Evolutionary conservation across 1,284 basidiomycete species (phyloP), one percentile per base, ranked within the genome.

Genomic region (Cryptococcus amylolentus): DNA sequence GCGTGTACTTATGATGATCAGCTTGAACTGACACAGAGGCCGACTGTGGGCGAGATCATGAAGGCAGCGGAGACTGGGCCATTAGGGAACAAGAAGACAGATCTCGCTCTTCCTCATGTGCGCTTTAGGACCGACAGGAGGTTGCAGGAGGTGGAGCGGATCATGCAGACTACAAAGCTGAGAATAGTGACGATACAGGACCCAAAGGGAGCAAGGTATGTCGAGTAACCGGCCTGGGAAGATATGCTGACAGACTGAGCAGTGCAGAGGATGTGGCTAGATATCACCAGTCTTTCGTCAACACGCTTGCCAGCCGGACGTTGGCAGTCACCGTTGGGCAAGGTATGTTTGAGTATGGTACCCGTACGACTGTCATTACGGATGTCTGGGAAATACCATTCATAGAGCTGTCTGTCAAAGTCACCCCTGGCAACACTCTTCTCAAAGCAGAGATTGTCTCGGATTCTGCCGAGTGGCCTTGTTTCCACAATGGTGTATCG

Each of bases 401-500:
- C 67, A 82, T 95, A 59, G 88, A 94, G 66, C 87, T 86, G 61
- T 80, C 84, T 7, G 83, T 92, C 64, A 85, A 86, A 46, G 76
- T 93, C 16, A 84, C 88, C 55, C 72, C 71, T 1, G 60, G 57
- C 18, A 74, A 71, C 48, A 57, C 64, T 12, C 55, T 67, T 84
- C 88, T 28, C 78, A 85, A 61, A 52, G 68, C 73, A 7, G 70
- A 72, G 51, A 81, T 89, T 40, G 72, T 81, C 3, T 84, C 86
- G 0, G 93, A 95, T 44, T 86, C 85, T 40, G 77, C 85, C 9
- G 85, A 84, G 55, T 99, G 95, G 96, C 92, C 92, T 16, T 89
- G 93, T 59, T 99, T 99, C 76, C 94, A 98, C 77, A 95, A 96
- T 61, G 96, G 96, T 16, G 94, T 96, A 0, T 90, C 93, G 1